These are phyloP conservation scores for Saturnispora silvae DNA, from an alignment of 805 yeast genomes.

Conservation along the genomic window DNA sequence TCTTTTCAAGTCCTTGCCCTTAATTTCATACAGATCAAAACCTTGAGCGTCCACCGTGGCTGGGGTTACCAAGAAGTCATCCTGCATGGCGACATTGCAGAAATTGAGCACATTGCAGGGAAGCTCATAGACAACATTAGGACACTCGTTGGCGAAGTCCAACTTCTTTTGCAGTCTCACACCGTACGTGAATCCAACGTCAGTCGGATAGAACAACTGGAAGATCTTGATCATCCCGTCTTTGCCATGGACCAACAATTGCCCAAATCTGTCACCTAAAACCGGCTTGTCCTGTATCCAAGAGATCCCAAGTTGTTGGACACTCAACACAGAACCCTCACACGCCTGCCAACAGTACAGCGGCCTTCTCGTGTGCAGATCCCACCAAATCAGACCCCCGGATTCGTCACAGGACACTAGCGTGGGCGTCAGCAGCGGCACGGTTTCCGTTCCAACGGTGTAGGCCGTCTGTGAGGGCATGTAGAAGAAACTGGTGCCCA, in stretches of 20 bases:
- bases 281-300: constrained; percentile 20
- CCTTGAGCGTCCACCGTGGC: constrained; percentile 52
- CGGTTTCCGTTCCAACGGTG: constrained; percentile 3
- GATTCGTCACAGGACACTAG: constrained; percentile 48
- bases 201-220: constrained; percentile 24
- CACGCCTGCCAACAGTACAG: constrained; percentile 52
- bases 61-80: constrained; percentile 39
- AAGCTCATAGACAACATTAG: constrained; percentile 31
- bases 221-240: constrained; percentile 47
- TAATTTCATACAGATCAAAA: constrained; percentile 45
- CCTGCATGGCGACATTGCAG: constrained; percentile 43
- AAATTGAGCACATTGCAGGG: constrained; percentile 71
- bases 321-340: constrained; percentile 34
- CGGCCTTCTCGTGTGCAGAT: constrained; percentile 45
- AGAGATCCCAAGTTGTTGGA: constrained; percentile 33
- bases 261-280: constrained; percentile 26
- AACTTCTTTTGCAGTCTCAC: constrained; percentile 14
- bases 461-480: constrained; percentile 8
- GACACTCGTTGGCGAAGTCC: constrained; percentile 1
- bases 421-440: constrained; percentile 25
- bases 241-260: constrained; percentile 52
- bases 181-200: constrained; percentile 9
- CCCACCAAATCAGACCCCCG: constrained; percentile 63
- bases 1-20: constrained; percentile 18
- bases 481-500: constrained; percentile 3